These are phyloP conservation scores for Aspergillus heteromorphus DNA, from an alignment of 495 filamentous ascomycete species.

Conservation along the genomic window DNA sequence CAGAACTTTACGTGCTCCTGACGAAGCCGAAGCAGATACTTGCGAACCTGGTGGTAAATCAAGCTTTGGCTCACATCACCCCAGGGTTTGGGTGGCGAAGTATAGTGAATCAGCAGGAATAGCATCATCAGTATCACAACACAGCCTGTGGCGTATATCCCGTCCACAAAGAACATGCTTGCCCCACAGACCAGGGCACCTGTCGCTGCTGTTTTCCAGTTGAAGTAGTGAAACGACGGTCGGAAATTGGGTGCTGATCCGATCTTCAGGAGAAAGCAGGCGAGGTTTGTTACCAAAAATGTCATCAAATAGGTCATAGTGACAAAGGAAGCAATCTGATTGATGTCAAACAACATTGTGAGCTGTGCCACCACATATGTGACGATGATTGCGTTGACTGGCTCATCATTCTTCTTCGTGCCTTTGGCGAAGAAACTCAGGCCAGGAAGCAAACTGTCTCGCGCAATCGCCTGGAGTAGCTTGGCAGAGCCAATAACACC, in stretches of 20 bases:
- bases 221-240: constrained; percentile 84
- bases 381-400: constrained; percentile 68
- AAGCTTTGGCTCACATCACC: constrained; percentile 85
- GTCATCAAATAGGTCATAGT: constrained; percentile 85
- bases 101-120: constrained; percentile 82
- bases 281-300: constrained; percentile 63
- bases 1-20: constrained; percentile 92
- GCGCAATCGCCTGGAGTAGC: constrained; percentile 75
- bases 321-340: constrained; percentile 81
- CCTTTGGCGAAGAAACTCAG: constrained; percentile 71
- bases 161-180: constrained; percentile 89
- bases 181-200: constrained; percentile 69
- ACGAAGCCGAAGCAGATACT: constrained; percentile 74
- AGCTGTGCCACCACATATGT: constrained; percentile 73
- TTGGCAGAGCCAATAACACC: constrained; percentile 86
- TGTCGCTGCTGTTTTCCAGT: constrained; percentile 71
- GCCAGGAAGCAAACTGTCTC: constrained; percentile 75
- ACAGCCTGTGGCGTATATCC: constrained; percentile 70
- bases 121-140: constrained; percentile 68
- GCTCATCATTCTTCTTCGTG: constrained; percentile 69
- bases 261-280: constrained; percentile 83
- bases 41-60: constrained; percentile 88
- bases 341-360: constrained; percentile 79
- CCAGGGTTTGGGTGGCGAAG: constrained; percentile 79
- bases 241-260: constrained; percentile 91